Conservation (phyloP, 2,329 filamentous ascomycete species). For the Hypoxylon sp. region DNA sequence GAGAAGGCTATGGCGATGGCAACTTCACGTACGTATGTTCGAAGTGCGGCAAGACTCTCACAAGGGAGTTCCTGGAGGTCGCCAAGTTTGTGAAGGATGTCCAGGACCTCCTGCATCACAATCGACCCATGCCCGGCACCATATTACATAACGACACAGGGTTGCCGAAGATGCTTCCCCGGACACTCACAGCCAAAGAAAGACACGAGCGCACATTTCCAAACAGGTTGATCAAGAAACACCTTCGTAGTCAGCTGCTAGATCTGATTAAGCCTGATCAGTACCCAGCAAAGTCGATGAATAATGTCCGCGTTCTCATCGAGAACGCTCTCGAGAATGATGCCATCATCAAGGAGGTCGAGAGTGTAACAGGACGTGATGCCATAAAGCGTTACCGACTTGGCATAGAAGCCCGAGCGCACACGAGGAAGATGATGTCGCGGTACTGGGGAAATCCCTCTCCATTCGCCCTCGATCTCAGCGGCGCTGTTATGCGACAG, state of each 20-base stretch:
- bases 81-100: constrained; percentile 73
- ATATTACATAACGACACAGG: constrained; percentile 70
- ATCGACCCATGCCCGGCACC: constrained; percentile 76
- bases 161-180: constrained; percentile 57
- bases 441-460: constrained; percentile 79
- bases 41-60: constrained; percentile 65
- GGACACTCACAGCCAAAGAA: constrained; percentile 29
- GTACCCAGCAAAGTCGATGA: constrained; percentile 61
- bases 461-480: constrained; percentile 75
- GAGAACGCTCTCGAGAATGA: constrained; percentile 61
- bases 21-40: constrained; percentile 66
- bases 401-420: constrained; percentile 56
- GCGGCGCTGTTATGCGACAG: constrained; percentile 76
- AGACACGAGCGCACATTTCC: constrained; percentile 65
- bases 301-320: constrained; percentile 65
- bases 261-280: constrained; percentile 55
- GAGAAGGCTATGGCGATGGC: constrained; percentile 73
- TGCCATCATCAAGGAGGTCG: constrained; percentile 59
- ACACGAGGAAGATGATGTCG: constrained; percentile 77
- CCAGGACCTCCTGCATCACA: constrained; percentile 60
- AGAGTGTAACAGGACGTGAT: constrained; percentile 49
- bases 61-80: constrained; percentile 72
- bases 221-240: constrained; percentile 68
- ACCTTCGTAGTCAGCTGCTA: constrained; percentile 61
- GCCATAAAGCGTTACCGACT: constrained; percentile 46